Base-by-base conservation (phyloP, 208 protist genomes). In the Leishmania tarentolae region DNA sequence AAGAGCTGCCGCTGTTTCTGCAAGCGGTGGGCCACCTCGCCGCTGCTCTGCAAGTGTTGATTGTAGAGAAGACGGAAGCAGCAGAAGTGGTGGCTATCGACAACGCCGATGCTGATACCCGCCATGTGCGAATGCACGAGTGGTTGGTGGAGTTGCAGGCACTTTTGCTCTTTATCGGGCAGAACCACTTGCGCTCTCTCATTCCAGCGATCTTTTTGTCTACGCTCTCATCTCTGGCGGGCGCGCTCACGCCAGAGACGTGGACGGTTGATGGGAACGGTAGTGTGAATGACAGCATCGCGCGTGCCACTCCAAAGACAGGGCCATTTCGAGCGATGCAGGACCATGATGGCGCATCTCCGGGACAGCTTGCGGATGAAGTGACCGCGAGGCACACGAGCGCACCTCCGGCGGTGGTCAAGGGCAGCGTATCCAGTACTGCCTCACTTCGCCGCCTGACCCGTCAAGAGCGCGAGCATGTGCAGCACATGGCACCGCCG, bases 401-500 rank as follows among this genome's bases (percentile, higher is more conserved):
- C 31, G 76, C 44, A 56, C 63, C 11, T 35, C 72, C 72, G n/a
- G 50, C 31, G 50, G 19, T 42, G 6, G 19, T 46, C n/a, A 44
- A 61, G n/a, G 7, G 46, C n/a, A 61, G n/a, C 11, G 2, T 3
- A 19, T 1, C 50, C 21, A 2, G 77, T 21, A 8, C 50, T 15
- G 50, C 6, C 31, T 59, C 4, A 37, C 78, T 81, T 15, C 80
- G 83, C 7, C 75, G 35, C 68, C 21, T 88, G 9, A 46, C 24
- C 28, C 75, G 76, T 4, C n/a, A n/a, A 3, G n/a, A 17, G 1
- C 37, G 28, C 0, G 90, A 93, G 74, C 79, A 81, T 0, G 75
- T 93, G 9, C 37, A 70, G 7, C 28, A 88, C 57, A 81, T 90
- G 73, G 90, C 81, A 8, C 80, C 83, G 8, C 83, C 78, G 24